A percentile compares a stretch with the other conserved stretches of the same genome.
These are phyloP conservation scores for Aspergillus heteromorphus DNA, from an alignment of 495 filamentous ascomycete species.

Conservation along the genomic window DNA sequence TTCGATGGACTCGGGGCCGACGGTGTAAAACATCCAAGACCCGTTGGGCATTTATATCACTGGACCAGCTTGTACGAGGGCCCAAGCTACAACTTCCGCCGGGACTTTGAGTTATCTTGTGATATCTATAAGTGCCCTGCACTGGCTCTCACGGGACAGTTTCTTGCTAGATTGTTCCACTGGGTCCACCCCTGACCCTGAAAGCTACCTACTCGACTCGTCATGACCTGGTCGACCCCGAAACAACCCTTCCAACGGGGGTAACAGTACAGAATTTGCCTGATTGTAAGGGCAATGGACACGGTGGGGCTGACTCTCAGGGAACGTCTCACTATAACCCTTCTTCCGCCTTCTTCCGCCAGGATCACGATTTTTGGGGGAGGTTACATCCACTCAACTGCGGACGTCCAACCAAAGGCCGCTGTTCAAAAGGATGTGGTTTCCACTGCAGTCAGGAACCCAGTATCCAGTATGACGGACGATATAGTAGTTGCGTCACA, in stretches of 20 bases:
- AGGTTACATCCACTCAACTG: not conserved
- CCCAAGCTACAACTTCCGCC: no score
- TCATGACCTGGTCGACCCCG: not conserved
- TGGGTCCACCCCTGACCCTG: no score
- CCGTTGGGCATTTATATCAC: no score
- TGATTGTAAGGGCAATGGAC: not conserved
- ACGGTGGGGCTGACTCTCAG: not conserved
- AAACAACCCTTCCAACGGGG: not conserved
- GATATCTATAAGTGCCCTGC: no score
- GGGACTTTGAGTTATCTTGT: no score
- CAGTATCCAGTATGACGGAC: not conserved
- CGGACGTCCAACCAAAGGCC: not conserved
- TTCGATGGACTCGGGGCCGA: no score
- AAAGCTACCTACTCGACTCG: not conserved
- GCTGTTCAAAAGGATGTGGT: not conserved
- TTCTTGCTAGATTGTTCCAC: no score
- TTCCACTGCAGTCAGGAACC: not conserved
- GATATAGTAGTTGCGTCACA: slow-evolving; percentile 1
- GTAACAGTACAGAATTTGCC: not conserved
- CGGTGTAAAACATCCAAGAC: no score
- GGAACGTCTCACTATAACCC: not conserved
- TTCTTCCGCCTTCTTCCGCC: not conserved
- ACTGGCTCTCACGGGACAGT: no score
- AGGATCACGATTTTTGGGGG: not conserved
- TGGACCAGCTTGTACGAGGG: no score